A percentile compares a stretch with the other conserved stretches of the same genome.
These are phyloP conservation scores for Angomonas deanei DNA, from an alignment of 208 protist species.

Conservation along the genomic window DNA sequence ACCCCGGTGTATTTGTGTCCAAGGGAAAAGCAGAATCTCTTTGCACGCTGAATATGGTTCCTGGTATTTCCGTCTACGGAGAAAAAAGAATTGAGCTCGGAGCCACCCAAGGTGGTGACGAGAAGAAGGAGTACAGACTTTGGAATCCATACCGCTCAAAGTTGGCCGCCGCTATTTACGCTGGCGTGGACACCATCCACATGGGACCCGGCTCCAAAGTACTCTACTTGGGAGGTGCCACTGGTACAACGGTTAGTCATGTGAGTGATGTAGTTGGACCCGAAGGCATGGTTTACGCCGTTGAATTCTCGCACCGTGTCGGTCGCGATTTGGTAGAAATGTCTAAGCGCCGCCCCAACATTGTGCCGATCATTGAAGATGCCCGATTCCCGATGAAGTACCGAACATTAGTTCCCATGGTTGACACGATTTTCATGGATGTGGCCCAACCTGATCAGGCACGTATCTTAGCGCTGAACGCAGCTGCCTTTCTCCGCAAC, in stretches of 20 bases:
- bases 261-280: constrained; percentile 99
- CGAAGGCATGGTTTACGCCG: constrained; percentile 98
- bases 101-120: constrained; percentile 71
- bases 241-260: constrained; percentile 99
- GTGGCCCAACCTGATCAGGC: constrained; percentile 99
- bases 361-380: constrained; percentile 99
- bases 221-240: constrained; percentile 99
- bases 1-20: constrained; percentile 98
- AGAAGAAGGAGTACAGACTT: constrained; percentile 99
- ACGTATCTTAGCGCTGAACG: constrained; percentile 99
- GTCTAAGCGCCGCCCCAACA: constrained; percentile 99
- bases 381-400: constrained; percentile 99
- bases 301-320: constrained; percentile 99
- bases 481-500: constrained; percentile 99
- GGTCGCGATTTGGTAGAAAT: constrained; percentile 99
- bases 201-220: constrained; percentile 99
- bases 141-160: constrained; percentile 99
- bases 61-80: constrained; percentile 99
- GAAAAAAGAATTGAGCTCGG: constrained; percentile 98
- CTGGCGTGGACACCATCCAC: constrained; percentile 97
- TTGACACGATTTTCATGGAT: constrained; percentile 99
- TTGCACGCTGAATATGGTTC: constrained; percentile 97
- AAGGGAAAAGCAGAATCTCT: constrained; percentile 98
- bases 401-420: constrained; percentile 98
- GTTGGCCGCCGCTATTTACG: constrained; percentile 97